Evolutionary conservation across 495 filamentous ascomycete genomes (phyloP), one percentile per base, ranked within the genome.

Genomic region (Aspergillus ostianus): DNA sequence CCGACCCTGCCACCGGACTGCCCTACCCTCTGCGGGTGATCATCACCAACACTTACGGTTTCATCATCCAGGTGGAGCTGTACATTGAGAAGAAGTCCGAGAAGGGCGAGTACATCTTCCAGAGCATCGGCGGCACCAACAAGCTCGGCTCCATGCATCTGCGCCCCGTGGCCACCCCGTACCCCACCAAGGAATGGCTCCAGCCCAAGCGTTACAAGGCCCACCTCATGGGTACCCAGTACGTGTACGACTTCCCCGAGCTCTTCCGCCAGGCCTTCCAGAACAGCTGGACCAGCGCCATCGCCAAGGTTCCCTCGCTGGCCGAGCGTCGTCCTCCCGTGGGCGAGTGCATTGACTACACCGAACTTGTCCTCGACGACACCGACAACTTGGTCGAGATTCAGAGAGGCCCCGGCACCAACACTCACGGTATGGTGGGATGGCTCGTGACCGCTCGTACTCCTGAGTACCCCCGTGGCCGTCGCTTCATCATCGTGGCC

Each of bases 161-260:
- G 73, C 83, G 92, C 61, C 85, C 92, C 6, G 93, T 97, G 47
- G 88, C 85, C 32, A 91, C 94, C 8, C 94, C 94, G 21, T 98
- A 98, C 77, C 89, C 93, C 27, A 96, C 93, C 66, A 98, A 98
- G 83, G 95, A 97, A 71, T 96, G 93, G 88, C 81, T 98, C 62
- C 94, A 98, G 78, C 94, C 94, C 61, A 98, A 98, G 85, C 85
- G 94, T 58, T 98, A 98, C 87, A 98, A 95, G 86, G 94, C 94
- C 53, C 94, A 98, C 74, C 72, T 98, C 56, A 97, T 98, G 93
- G 94, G 94, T 65, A 98, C 94, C 18, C 94, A 98, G 73, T 98
- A 97, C 65, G 95, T 97, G 59, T 98, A 98, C 73, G 94, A 98
- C 80, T 98, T 98, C 90, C 94, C 94, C 8, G 95, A 98, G 80